Conservation (phyloP, 805 yeast genomes). For the Scheffersomyces ergatensis region DNA sequence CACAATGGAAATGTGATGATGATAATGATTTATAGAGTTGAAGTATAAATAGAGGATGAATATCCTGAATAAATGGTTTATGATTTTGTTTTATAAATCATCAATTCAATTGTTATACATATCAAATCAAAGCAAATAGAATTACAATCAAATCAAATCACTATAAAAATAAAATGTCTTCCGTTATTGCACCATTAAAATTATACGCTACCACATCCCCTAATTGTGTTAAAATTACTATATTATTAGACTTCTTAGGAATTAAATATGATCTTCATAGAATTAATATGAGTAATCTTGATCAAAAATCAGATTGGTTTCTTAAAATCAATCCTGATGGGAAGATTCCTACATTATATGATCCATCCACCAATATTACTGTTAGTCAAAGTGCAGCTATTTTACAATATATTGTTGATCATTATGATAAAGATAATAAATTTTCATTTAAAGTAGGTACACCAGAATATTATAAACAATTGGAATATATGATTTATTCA, state of each 20-base stretch:
- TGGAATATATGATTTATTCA: constrained; percentile 55
- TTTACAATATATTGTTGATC: constrained; percentile 55
- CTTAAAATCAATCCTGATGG: constrained; percentile 61
- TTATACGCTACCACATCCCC: constrained; percentile 35
- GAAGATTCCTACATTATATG: constrained; percentile 54
- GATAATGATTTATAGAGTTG: no score
- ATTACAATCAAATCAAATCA: no score
- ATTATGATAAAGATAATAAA: constrained; percentile 54
- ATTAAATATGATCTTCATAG: constrained; percentile 38
- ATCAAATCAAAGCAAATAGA: no score
- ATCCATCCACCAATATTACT: constrained; percentile 40
- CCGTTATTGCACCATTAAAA: constrained; percentile 7
- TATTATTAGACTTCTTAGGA: constrained; percentile 39
- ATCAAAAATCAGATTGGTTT: constrained; percentile 58
- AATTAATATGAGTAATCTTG: constrained; percentile 41
- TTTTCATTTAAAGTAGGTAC: constrained; percentile 37
- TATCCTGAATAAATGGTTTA: no score
- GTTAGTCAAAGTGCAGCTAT: constrained; percentile 64
- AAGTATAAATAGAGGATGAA: no score
- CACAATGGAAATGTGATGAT: no score
- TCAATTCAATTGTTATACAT: no score
- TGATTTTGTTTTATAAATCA: no score
- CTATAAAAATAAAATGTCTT: not conserved
- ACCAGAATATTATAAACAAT: constrained; percentile 46
- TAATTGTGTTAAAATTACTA: constrained; percentile 42